A percentile compares a stretch with the other conserved stretches of the same genome.
phyloP scores from a whole-genome alignment of 495 filamentous ascomycete species.

The Neurospora terricola region DNA sequence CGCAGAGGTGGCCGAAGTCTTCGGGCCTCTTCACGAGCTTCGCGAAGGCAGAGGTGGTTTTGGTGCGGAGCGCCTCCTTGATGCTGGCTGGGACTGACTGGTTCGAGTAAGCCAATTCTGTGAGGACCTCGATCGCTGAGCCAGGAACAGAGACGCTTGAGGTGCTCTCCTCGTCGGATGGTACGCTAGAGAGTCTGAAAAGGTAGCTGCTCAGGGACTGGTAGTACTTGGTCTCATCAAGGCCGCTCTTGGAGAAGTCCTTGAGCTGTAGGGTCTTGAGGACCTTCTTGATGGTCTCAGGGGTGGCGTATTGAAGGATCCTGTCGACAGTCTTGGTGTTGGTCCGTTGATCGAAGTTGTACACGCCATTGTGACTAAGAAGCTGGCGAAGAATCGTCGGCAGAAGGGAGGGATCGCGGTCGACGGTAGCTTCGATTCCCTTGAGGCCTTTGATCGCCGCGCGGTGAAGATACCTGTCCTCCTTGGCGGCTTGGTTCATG shows the following conservation, averaged over 20 bases:
- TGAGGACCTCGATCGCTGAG: constrained; percentile 32
- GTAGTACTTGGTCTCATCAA: constrained; percentile 31
- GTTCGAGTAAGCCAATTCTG: constrained; percentile 40
- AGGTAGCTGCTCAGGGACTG: constrained; percentile 47
- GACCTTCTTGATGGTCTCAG: constrained; percentile 37
- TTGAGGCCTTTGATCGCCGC: constrained; percentile 65
- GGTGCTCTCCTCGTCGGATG: constrained; percentile 8
- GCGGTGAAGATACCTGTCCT: constrained; percentile 75
- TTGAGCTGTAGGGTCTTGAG: constrained; percentile 29
- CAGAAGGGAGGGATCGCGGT: constrained; percentile 50
- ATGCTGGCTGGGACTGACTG: constrained; percentile 46
- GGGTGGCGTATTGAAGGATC: constrained; percentile 53
- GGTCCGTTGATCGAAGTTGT: constrained; percentile 78
- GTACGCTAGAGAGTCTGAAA: constrained; percentile 25
- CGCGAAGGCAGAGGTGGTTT: constrained; percentile 53
- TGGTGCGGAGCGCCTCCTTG: constrained; percentile 58
- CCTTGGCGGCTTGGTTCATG: constrained; percentile 76
- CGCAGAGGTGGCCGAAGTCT: constrained; percentile 40
- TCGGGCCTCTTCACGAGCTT: constrained; percentile 57
- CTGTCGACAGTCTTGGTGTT: constrained; percentile 82
- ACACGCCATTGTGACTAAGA: constrained; percentile 54
- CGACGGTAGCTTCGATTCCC: constrained; percentile 54
- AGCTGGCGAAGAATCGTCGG: constrained; percentile 52
- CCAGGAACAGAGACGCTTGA: constrained; percentile 26
- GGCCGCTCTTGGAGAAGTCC: constrained; percentile 18